phyloP scores from a whole-genome alignment of 495 filamentous ascomycete genomes.

The Penicillium verhagenii region DNA sequence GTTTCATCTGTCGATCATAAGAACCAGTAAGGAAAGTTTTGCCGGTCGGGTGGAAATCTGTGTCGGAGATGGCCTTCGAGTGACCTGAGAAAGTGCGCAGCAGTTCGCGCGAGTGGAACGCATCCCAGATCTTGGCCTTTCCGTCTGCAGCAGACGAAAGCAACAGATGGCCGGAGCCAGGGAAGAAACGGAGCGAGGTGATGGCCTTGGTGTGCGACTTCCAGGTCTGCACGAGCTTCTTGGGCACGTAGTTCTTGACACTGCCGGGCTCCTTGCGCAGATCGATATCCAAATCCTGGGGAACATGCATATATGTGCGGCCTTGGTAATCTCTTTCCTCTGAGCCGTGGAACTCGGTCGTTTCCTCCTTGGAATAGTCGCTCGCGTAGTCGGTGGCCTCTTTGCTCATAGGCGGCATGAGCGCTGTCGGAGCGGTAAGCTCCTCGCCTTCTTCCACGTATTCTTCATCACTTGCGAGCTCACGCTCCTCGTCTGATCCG shows the following conservation, averaged over 20 bases:
- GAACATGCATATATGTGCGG: constrained; percentile 78
- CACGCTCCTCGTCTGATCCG: constrained; percentile 49
- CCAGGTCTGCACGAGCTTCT: constrained; percentile 90
- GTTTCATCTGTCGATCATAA: constrained; percentile 91
- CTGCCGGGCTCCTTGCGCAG: constrained; percentile 76
- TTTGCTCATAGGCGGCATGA: constrained; percentile 55
- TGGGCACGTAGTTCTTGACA: constrained; percentile 85
- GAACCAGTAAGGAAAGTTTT: constrained; percentile 86
- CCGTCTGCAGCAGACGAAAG: constrained; percentile 82
- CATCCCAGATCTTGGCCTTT: constrained; percentile 93
- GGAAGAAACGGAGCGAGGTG: constrained; percentile 85
- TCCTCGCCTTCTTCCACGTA: constrained; percentile 63
- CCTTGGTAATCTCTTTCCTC: constrained; percentile 87
- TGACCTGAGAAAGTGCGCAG: constrained; percentile 89
- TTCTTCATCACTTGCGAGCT: constrained; percentile 74
- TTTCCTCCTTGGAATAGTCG: constrained; percentile 60
- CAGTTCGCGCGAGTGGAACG: constrained; percentile 83
- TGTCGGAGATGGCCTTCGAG: constrained; percentile 84
- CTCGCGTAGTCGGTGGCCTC: constrained; percentile 60
- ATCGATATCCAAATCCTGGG: constrained; percentile 91
- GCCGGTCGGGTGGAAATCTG: constrained; percentile 81
- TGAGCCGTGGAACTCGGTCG: constrained; percentile 83
- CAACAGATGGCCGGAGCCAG: constrained; percentile 79
- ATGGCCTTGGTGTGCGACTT: constrained; percentile 83
- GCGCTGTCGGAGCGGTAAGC: constrained; percentile 39